Conservation (phyloP, 225 moss, liverwort and hornwort genomes). For the Pleurozium schreberi region DNA sequence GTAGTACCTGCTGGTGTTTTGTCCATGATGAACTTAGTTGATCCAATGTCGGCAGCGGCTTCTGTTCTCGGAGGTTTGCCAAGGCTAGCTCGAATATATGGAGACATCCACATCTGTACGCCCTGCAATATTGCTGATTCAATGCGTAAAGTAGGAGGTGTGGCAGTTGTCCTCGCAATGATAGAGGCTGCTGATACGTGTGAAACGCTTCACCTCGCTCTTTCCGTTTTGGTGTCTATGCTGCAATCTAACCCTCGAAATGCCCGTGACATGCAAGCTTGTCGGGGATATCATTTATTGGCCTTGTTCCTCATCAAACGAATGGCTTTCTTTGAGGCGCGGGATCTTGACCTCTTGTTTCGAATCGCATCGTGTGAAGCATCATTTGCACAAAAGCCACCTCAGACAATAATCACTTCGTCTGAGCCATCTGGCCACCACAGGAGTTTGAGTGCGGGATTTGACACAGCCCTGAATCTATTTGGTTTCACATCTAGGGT, state of each 20-base stretch:
- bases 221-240: slow-evolving; percentile 65
- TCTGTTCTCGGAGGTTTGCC: slow-evolving; percentile 82
- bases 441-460: slow-evolving; percentile 28
- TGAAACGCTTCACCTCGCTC: slow-evolving; percentile 72
- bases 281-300: slow-evolving; percentile 78
- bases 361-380: slow-evolving; percentile 86
- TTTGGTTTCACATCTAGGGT: slow-evolving; percentile 30
- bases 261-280: slow-evolving; percentile 74
- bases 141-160: slow-evolving; percentile 76
- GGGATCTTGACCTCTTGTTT: slow-evolving; percentile 72
- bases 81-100: slow-evolving; percentile 59
- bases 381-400: slow-evolving; percentile 41
- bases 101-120: slow-evolving; percentile 74
- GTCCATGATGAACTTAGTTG: slow-evolving; percentile 71
- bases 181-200: slow-evolving; percentile 71
- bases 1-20: slow-evolving; percentile 50
- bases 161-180: slow-evolving; percentile 76
- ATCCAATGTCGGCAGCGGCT: slow-evolving; percentile 78
- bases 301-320: slow-evolving; percentile 78
- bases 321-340: slow-evolving; percentile 54
- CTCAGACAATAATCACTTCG: slow-evolving; percentile 10
- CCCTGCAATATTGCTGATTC: slow-evolving; percentile 75
- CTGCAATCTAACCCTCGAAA: slow-evolving; percentile 74
- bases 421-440: slow-evolving; percentile 11
- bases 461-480: slow-evolving; percentile 33